Conservation (phyloP, 73 alveolate genomes). For the Urostyla sp. region DNA sequence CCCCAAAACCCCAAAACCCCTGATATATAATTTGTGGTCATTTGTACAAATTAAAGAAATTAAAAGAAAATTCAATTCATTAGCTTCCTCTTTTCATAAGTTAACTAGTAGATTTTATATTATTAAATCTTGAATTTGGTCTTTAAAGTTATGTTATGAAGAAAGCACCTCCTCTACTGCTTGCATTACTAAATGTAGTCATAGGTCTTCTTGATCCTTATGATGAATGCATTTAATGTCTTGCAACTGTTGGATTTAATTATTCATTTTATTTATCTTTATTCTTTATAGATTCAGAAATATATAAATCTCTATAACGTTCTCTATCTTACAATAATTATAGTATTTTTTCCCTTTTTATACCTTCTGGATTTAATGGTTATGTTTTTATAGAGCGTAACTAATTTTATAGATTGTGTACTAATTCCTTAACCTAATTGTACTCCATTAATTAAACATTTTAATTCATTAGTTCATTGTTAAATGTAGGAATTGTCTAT, state of each 20-base stretch:
- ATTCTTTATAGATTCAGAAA: slow-evolving; percentile 34
- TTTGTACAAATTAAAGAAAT: no score
- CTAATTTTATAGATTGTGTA: not conserved
- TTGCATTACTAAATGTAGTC: slow-evolving; percentile 31
- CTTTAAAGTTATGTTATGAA: slow-evolving; percentile 28
- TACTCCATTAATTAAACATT: slow-evolving; percentile 14
- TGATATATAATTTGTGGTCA: no score
- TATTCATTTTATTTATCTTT: not conserved
- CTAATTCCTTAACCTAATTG: not conserved
- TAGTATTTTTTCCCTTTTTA: slow-evolving; percentile 11
- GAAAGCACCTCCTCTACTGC: slow-evolving; percentile 38
- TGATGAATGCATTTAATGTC: not conserved
- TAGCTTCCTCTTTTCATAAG: no score
- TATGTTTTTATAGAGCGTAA: slow-evolving; percentile 1
- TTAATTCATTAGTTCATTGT: not conserved
- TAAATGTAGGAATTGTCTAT: not conserved
- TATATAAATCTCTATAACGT: slow-evolving; percentile 19
- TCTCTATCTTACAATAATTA: slow-evolving; percentile 38
- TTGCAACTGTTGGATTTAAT: not conserved
- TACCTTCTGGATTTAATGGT: slow-evolving; percentile 44
- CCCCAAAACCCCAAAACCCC: no score
- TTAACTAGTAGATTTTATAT: no score
- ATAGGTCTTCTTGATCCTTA: slow-evolving; percentile 2
- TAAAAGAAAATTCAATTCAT: no score
- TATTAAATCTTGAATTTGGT: slow-evolving; percentile 8